Evolutionary conservation across 768 basidiomycete species (phyloP).

Genomic region (Amanita pseudoporphyria): DNA sequence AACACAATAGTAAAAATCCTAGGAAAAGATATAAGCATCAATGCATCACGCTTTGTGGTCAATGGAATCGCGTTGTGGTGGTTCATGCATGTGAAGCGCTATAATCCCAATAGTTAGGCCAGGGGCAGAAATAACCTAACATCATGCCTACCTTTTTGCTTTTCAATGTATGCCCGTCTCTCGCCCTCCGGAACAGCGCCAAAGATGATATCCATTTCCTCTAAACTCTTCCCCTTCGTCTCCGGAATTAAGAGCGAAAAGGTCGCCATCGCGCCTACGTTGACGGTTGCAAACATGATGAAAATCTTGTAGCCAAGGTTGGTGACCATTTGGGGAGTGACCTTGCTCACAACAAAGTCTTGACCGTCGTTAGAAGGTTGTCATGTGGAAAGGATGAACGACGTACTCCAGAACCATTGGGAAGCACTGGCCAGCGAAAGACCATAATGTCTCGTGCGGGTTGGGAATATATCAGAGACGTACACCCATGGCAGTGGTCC

Average conservation of each 20-base stretch:
- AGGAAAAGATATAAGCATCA: neutral
- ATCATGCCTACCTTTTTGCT: slow-evolving; percentile 25
- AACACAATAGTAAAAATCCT: neutral
- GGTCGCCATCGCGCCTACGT: slow-evolving; percentile 57
- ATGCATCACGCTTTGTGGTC: neutral
- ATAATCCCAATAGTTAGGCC: neutral
- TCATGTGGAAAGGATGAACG: neutral
- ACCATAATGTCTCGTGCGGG: slow-evolving; percentile 74
- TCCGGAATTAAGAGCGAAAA: slow-evolving; percentile 59
- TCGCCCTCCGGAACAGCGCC: slow-evolving; percentile 47
- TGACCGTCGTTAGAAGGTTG: neutral
- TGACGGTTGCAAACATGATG: slow-evolving; percentile 68
- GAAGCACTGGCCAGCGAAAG: slow-evolving; percentile 64
- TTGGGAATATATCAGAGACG: slow-evolving; percentile 82
- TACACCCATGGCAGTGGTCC: slow-evolving; percentile 47
- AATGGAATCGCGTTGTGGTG: neutral
- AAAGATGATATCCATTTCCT: slow-evolving; percentile 45
- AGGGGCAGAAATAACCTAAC: neutral
- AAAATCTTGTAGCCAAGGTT: slow-evolving; percentile 66
- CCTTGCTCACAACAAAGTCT: slow-evolving; percentile 69
- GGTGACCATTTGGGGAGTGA: slow-evolving; percentile 54
- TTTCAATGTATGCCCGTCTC: slow-evolving; percentile 42
- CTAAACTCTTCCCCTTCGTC: slow-evolving; percentile 48
- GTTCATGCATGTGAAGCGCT: neutral
- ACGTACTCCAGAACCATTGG: slow-evolving; percentile 78